Conservation (phyloP, 2,329 filamentous ascomycete species). For the Xylariomycetidae sp. region DNA sequence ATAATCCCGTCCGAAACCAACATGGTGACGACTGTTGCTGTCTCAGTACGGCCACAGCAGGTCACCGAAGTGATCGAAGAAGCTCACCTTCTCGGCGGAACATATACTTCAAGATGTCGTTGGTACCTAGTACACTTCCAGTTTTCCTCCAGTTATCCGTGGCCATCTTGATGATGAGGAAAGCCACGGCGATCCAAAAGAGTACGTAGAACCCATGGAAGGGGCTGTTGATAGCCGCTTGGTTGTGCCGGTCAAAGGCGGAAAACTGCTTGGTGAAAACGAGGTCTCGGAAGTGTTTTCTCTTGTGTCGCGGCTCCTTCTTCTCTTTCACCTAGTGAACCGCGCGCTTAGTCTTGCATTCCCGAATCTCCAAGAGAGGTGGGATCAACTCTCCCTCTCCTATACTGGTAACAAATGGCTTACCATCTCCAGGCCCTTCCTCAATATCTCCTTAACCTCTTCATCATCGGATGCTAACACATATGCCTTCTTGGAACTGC, state of each 20-base stretch:
- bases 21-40: conserved; percentile 39
- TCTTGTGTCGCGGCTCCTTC: conserved; percentile 11
- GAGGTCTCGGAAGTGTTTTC: conserved; percentile 43
- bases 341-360: too few relatives aligned
- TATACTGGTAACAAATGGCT: conserved; percentile 3
- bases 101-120: conserved; percentile 69
- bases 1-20: conserved; percentile 62
- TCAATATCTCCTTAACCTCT: conserved; percentile 34
- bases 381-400: too few relatives aligned
- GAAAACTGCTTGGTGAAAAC: conserved; percentile 70
- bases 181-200: conserved; percentile 65
- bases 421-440: conserved; percentile 25
- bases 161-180: conserved; percentile 62
- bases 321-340: conserved; percentile 12
- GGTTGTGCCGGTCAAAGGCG: conserved; percentile 68
- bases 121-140: conserved; percentile 62
- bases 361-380: too few relatives aligned
- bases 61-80: background rate
- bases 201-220: conserved; percentile 77
- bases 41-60: background rate
- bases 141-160: conserved; percentile 63
- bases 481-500: conserved; percentile 17
- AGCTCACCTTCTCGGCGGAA: conserved; percentile 40
- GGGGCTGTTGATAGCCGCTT: conserved; percentile 55
- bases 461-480: conserved; percentile 27